Conservation (phyloP, 192 early-diverging fungal species). For the Coemansia sp. region DNA sequence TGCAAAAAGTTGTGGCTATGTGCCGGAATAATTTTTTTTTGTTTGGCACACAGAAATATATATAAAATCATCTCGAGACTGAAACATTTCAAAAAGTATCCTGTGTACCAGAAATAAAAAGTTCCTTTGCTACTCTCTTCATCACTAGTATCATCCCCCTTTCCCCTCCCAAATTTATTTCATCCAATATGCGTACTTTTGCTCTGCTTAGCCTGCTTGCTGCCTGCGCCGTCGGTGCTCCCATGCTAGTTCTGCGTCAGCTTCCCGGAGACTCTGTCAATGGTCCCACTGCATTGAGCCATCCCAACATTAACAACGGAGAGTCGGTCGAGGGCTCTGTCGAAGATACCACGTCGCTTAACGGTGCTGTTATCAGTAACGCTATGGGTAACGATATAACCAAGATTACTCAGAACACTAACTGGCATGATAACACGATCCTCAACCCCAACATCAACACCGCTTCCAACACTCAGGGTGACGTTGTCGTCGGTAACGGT, state of each 20-base stretch:
- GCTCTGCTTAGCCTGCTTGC: slow-evolving; percentile 29
- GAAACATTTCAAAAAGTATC: not conserved
- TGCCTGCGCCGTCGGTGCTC: slow-evolving; percentile 17
- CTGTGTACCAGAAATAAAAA: not conserved
- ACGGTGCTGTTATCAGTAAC: slow-evolving; percentile 35
- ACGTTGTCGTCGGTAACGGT: slow-evolving; percentile 45
- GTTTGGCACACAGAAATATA: not conserved
- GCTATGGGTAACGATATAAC: slow-evolving; percentile 33
- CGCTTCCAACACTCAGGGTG: slow-evolving; percentile 27
- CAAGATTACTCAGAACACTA: slow-evolving; percentile 30
- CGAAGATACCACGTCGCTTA: slow-evolving; percentile 29
- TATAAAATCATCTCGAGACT: not conserved
- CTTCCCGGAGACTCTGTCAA: slow-evolving; percentile 35
- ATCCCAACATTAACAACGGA: slow-evolving; percentile 45
- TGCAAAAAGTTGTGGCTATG: not conserved
- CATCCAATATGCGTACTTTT: slow-evolving; percentile 32
- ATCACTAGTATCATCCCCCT: not conserved
- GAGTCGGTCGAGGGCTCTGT: slow-evolving; percentile 31
- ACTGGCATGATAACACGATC: slow-evolving; percentile 45
- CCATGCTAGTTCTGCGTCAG: slow-evolving; percentile 18
- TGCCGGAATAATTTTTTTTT: too few relatives aligned
- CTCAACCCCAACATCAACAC: slow-evolving; percentile 45
- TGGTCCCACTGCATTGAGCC: slow-evolving; percentile 41
- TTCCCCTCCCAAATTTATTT: not conserved
- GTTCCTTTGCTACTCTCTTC: not conserved